Evolutionary conservation across 768 basidiomycete species (phyloP), one percentile per base, ranked within the genome.

Genomic region (Agrocybe praecox): DNA sequence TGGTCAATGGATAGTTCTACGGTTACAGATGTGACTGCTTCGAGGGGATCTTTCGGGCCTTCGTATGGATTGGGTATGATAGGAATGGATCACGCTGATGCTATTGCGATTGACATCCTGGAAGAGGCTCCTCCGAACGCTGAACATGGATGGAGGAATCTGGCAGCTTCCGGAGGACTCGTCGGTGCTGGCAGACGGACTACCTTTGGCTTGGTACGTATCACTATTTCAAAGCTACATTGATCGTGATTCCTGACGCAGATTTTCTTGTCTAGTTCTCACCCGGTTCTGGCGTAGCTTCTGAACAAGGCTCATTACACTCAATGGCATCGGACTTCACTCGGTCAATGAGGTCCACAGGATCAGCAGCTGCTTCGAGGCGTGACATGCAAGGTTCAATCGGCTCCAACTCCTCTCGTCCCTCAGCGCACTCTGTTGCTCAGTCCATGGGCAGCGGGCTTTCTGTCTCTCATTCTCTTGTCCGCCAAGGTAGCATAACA

Each of bases 71-170:
- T 50, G 15, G 43, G 24, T 19, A n/a, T 52, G 32, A 52, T 52
- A 29, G 56, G 34, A 33, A 34, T 40, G 33, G 50, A 49, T 29
- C 59, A 68, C 62, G 52, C 65, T 56, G 51, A 69, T 36, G 71
- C 60, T 2, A 72, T 85, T 52, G 70, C 77, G 2, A 79, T 85
- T 18, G 87, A 90, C 64, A 65, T 89, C 6, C 72, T 89, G 15
- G 90, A 92, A 58, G 86, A 89, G 32, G 85, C 78, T 21, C 89
- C 90, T 8, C 89, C 90, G 2, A 66, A 66, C 53, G 84, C 89
- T 22, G 78, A 77, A 18, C 82, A 80, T 53, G 74, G 80, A 5
- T 91, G 90, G 90, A 76, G 83, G 56, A 74, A 75, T 11, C 72
- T 90, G 57, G 74, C 84, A 9, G 65, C 76, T 33, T 73, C 72